These are phyloP conservation scores for Rutstroemia sp. DNA, from an alignment of 2,329 filamentous ascomycete genomes.

Conservation along the genomic window DNA sequence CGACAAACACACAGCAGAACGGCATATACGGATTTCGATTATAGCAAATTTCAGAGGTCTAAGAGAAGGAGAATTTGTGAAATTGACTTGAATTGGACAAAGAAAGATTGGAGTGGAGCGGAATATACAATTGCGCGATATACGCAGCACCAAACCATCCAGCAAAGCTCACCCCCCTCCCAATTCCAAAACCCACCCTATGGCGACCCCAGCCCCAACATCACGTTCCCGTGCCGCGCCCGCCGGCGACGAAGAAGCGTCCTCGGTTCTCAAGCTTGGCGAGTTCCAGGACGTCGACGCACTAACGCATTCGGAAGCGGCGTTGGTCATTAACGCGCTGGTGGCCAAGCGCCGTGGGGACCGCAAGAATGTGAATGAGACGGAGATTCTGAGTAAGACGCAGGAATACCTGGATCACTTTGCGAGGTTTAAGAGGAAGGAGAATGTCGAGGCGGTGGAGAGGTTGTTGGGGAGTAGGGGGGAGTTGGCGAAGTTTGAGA, in stretches of 20 bases:
- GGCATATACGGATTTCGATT: no score
- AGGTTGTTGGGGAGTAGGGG: conserved; percentile 72
- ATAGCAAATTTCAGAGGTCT: no score
- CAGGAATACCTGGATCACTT: conserved; percentile 91
- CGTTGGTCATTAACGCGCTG: conserved; percentile 85
- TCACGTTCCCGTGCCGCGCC: conserved; percentile 62
- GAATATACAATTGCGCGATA: no score
- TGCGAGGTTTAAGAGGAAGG: conserved; percentile 89
- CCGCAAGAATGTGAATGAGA: conserved; percentile 76
- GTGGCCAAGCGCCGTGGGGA: conserved; percentile 72
- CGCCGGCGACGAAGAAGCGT: conserved; percentile 81
- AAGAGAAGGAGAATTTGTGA: no score
- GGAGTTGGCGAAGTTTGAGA: conserved; percentile 84
- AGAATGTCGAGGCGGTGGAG: conserved; percentile 92
- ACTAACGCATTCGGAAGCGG: conserved; percentile 84
- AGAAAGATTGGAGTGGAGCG: no score
- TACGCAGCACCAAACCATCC: background rate
- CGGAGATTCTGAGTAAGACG: conserved; percentile 79
- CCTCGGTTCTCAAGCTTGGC: conserved; percentile 73
- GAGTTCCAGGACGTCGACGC: conserved; percentile 91
- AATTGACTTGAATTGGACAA: no score
- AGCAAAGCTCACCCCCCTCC: background rate
- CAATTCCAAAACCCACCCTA: no score
- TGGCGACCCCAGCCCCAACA: conserved; percentile 28
- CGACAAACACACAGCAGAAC: no score